Conservation (phyloP, 345 rosid species). For the Kernera saxatilis region DNA sequence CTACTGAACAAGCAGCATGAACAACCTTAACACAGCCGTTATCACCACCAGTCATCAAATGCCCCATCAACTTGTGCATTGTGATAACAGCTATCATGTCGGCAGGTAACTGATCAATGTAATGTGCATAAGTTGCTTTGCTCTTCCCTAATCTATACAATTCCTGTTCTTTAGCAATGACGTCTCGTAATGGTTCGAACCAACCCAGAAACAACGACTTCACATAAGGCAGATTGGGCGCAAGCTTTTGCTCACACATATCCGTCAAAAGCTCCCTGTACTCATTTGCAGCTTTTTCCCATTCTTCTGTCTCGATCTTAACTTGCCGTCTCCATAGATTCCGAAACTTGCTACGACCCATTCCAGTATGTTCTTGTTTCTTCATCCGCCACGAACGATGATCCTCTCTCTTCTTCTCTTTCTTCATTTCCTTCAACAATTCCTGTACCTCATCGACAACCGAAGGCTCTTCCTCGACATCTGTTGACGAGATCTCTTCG, state of each 20-base stretch:
- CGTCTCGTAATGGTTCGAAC: slow-evolving; percentile 88
- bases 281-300: slow-evolving; percentile 86
- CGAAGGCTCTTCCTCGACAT: slow-evolving; percentile 62
- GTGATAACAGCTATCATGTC: slow-evolving; percentile 92
- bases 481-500: slow-evolving; percentile 76
- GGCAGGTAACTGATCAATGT: slow-evolving; percentile 71
- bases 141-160: slow-evolving; percentile 48
- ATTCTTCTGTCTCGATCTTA: slow-evolving; percentile 87
- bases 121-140: slow-evolving; percentile 43
- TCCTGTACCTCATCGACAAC: slow-evolving; percentile 61
- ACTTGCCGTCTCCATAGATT: slow-evolving; percentile 70
- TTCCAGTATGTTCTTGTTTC: slow-evolving; percentile 31
- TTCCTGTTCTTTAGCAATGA: slow-evolving; percentile 66
- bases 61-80: slow-evolving; percentile 77
- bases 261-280: slow-evolving; percentile 73
- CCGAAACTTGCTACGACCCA: slow-evolving; percentile 37
- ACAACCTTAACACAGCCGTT: slow-evolving; percentile 70
- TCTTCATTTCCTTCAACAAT: slow-evolving; percentile 57
- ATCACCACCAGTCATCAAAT: slow-evolving; percentile 77
- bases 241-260: slow-evolving; percentile 92
- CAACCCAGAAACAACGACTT: slow-evolving; percentile 91
- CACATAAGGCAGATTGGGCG: slow-evolving; percentile 89
- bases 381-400: slow-evolving; percentile 12
- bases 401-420: slow-evolving; percentile 42
- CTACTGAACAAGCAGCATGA: slow-evolving; percentile 66